These are phyloP conservation scores for Boletus vermiculosoides DNA, from an alignment of 768 basidiomycete species.

Conservation along the genomic window DNA sequence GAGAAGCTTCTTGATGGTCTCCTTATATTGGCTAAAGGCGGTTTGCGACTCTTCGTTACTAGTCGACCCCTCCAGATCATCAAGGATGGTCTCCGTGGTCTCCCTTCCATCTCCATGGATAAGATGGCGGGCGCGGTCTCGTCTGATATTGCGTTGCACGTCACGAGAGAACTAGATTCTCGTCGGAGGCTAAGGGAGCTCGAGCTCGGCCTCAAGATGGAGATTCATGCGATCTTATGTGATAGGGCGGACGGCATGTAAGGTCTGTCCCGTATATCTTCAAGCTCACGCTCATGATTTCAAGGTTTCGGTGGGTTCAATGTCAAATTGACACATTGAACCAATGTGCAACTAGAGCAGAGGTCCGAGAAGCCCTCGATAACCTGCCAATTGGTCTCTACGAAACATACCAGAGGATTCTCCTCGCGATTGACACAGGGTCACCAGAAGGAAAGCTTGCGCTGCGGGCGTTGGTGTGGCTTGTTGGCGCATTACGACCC, in stretches of 20 bases:
- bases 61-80: conserved; percentile 17
- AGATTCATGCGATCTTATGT: conserved; percentile 8
- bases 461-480: conserved; percentile 16
- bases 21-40: neutral
- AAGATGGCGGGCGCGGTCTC: neutral
- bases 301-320: conserved; percentile 25
- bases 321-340: conserved; percentile 19
- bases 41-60: conserved; percentile 15
- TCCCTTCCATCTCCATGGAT: conserved; percentile 13
- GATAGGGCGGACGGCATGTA: conserved; percentile 22
- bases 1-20: conserved; percentile 12
- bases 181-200: conserved; percentile 10
- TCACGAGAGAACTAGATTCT: conserved; percentile 12
- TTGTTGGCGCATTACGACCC: conserved; percentile 15
- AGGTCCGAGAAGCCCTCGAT: conserved; percentile 15
- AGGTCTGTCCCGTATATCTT: neutral
- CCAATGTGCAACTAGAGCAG: conserved; percentile 6
- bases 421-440: conserved; percentile 7
- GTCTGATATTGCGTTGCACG: conserved; percentile 14
- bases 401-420: conserved; percentile 23
- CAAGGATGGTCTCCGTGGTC: neutral
- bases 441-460: conserved; percentile 3
- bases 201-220: conserved; percentile 1
- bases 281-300: neutral
- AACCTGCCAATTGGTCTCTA: conserved; percentile 18